Evolutionary conservation across 2,329 filamentous ascomycete genomes (phyloP).

Genomic region (Aspergillus glaucus): DNA sequence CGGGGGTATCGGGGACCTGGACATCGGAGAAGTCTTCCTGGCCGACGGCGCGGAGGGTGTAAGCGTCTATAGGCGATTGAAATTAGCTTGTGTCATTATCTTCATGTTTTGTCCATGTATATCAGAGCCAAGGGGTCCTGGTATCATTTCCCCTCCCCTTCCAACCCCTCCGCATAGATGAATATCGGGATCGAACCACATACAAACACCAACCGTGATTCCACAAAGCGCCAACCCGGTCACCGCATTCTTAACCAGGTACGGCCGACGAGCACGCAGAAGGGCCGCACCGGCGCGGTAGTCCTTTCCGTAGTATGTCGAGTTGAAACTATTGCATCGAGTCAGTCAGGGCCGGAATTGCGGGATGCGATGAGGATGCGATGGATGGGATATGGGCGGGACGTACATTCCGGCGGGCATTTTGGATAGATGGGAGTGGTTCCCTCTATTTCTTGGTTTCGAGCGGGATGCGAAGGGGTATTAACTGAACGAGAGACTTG

Average conservation of each 20-base stretch:
- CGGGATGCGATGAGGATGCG: background rate
- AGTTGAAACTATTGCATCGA: constrained; percentile 49
- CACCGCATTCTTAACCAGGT: constrained; percentile 80
- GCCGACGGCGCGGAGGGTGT: constrained; percentile 75
- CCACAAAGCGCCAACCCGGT: constrained; percentile 69
- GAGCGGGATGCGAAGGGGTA: background rate
- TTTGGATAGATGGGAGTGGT: constrained; percentile 3
- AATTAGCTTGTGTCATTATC: background rate
- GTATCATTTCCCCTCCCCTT: background rate
- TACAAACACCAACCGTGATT: constrained; percentile 83
- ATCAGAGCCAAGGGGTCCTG: too few species aligned
- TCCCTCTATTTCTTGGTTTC: background rate
- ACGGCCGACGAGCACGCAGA: constrained; percentile 84
- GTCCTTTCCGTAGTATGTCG: constrained; percentile 86
- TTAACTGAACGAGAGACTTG: background rate
- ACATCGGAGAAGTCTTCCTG: constrained; percentile 98
- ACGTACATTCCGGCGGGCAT: constrained; percentile 20
- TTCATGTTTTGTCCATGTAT: too few species aligned
- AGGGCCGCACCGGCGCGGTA: constrained; percentile 82
- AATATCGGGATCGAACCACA: constrained; percentile 32
- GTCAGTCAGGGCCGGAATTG: background rate
- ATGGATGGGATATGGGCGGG: background rate
- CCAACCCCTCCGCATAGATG: background rate
- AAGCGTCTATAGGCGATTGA: constrained; percentile 49
- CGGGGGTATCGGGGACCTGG: constrained; percentile 71